Conservation (phyloP, 768 basidiomycete genomes). For the Collybia sordida region DNA sequence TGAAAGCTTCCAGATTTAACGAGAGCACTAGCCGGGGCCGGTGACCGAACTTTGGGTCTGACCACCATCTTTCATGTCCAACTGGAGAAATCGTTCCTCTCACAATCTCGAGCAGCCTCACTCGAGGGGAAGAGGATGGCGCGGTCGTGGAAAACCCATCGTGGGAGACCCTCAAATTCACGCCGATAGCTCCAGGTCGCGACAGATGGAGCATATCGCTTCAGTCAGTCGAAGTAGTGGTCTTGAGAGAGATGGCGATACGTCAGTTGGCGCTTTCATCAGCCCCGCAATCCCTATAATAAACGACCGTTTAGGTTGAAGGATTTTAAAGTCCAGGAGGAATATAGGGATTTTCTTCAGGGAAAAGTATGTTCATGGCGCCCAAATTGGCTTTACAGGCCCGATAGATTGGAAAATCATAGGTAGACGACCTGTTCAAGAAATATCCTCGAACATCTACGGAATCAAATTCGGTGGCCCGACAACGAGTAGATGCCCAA, state of each 20-base stretch:
- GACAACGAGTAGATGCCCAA: conserved; percentile 51
- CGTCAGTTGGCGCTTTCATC: conserved; percentile 44
- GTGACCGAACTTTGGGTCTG: not conserved
- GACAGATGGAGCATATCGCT: conserved; percentile 63
- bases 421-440: conserved; percentile 53
- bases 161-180: not conserved
- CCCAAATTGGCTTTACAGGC: no score
- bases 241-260: conserved; percentile 70
- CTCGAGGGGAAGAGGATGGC: conserved; percentile 8
- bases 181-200: conserved; percentile 3
- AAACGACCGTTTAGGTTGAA: conserved; percentile 54
- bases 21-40: no score
- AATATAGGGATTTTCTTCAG: conserved; percentile 64
- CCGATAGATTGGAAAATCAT: not conserved
- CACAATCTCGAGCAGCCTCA: not conserved
- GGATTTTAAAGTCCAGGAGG: conserved; percentile 56
- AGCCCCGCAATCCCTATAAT: conserved; percentile 23
- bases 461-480: conserved; percentile 32
- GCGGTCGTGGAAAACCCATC: conserved; percentile 5
- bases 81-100: conserved; percentile 10
- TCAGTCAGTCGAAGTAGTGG: conserved; percentile 80
- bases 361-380: conserved; percentile 47
- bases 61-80: conserved; percentile 8
- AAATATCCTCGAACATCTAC: conserved; percentile 27
- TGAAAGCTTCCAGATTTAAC: no score